Conservation (phyloP, 306 rosid genomes). For the Carpinus fangiana region DNA sequence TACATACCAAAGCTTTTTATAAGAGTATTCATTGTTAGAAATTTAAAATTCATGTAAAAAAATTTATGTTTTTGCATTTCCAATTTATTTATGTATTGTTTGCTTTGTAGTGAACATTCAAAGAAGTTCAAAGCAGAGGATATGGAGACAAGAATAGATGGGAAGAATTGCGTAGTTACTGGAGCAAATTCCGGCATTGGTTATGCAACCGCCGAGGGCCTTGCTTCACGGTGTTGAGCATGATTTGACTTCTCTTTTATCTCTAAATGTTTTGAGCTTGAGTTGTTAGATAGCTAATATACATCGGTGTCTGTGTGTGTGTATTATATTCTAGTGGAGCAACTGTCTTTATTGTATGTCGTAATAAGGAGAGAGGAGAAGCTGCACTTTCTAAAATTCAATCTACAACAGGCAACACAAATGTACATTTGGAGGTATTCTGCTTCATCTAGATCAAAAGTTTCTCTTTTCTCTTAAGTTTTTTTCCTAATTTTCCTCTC, state of each 20-base stretch:
- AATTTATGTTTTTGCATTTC: background rate
- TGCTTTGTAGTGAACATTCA: slow-evolving; percentile 62
- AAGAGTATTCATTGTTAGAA: background rate
- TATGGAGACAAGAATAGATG: slow-evolving; percentile 48
- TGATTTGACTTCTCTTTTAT: slow-evolving; percentile 15
- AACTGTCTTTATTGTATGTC: slow-evolving; percentile 78
- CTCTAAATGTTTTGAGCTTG: background rate
- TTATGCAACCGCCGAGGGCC: slow-evolving; percentile 81
- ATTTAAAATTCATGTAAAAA: background rate
- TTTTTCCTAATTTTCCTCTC: background rate
- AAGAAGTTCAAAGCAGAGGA: slow-evolving; percentile 78
- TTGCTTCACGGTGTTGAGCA: slow-evolving; percentile 70
- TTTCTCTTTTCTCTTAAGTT: background rate
- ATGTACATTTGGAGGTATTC: slow-evolving; percentile 79
- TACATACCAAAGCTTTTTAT: background rate
- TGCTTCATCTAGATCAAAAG: background rate
- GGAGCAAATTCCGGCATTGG: slow-evolving; percentile 99
- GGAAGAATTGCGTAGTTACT: slow-evolving; percentile 86
- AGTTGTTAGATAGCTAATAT: background rate
- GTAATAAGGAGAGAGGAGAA: slow-evolving; percentile 86
- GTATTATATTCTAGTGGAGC: slow-evolving; percentile 59
- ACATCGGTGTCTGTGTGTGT: background rate
- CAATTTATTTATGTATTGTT: slow-evolving; percentile 8
- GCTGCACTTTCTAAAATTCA: slow-evolving; percentile 77
- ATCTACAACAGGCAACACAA: slow-evolving; percentile 67